phyloP scores from a whole-genome alignment of 345 rosid species.

The Luvunga scandens region DNA sequence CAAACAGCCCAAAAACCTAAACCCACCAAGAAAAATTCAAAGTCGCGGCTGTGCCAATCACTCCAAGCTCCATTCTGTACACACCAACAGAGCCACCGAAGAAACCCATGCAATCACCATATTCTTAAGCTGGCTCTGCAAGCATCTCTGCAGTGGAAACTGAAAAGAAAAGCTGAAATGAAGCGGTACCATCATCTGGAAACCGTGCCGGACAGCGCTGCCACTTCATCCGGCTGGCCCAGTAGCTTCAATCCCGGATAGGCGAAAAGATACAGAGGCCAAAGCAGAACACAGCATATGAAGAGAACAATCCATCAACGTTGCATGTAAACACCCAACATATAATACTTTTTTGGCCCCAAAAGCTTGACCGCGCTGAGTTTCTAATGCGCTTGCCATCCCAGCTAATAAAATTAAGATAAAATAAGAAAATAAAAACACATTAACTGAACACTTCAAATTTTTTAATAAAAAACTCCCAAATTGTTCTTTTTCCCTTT shows the following conservation, averaged over 20 bases:
- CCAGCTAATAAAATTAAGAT: slow-evolving; percentile 31
- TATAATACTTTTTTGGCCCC: slow-evolving; percentile 57
- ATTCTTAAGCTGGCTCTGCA: slow-evolving; percentile 64
- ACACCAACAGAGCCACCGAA: slow-evolving; percentile 43
- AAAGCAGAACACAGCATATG: slow-evolving; percentile 39
- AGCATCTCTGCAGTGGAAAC: slow-evolving; percentile 64
- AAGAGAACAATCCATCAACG: slow-evolving; percentile 62
- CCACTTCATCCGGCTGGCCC: slow-evolving; percentile 64
- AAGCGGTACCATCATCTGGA: slow-evolving; percentile 51
- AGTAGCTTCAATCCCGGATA: slow-evolving; percentile 46
- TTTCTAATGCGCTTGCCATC: slow-evolving; percentile 74
- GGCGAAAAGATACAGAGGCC: slow-evolving; percentile 48
- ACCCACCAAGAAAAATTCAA: slow-evolving; percentile 68
- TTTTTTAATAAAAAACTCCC: not conserved
- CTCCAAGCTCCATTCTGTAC: slow-evolving; percentile 41
- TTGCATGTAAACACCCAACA: slow-evolving; percentile 70
- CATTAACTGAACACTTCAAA: too few species aligned
- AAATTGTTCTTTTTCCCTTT: too few species aligned
- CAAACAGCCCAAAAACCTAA: slow-evolving; percentile 35
- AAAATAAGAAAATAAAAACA: too few species aligned
- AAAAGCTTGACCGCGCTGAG: slow-evolving; percentile 57
- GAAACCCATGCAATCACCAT: slow-evolving; percentile 49
- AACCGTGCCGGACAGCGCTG: slow-evolving; percentile 45
- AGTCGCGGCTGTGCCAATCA: slow-evolving; percentile 50
- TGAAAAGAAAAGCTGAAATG: slow-evolving; percentile 71